phyloP scores from a whole-genome alignment of 2,329 filamentous ascomycete species.

The Calonectria pseudoreteaudii region DNA sequence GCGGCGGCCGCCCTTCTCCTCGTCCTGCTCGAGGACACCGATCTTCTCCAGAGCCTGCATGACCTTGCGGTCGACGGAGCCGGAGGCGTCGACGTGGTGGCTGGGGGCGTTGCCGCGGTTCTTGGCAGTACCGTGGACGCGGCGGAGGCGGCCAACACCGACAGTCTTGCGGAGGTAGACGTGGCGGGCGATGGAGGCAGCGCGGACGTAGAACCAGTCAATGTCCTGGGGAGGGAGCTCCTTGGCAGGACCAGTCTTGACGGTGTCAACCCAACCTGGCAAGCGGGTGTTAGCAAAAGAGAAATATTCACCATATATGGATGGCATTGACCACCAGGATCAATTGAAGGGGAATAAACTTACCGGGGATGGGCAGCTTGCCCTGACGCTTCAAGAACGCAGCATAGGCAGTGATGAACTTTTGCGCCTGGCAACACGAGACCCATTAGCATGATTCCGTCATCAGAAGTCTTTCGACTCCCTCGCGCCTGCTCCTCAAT shows the following conservation, averaged over 20 bases:
- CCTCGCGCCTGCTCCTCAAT: slow-evolving; percentile 76
- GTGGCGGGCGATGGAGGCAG: slow-evolving; percentile 95
- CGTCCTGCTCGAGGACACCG: slow-evolving; percentile 95
- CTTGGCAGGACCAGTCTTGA: slow-evolving; percentile 97
- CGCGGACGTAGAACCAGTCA: slow-evolving; percentile 95
- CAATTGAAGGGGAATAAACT: not conserved
- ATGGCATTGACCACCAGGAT: not conserved
- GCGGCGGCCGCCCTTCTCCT: slow-evolving; percentile 98
- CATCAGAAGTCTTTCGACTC: slow-evolving; percentile 79
- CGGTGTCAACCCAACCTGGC: slow-evolving; percentile 97
- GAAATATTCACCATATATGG: not conserved
- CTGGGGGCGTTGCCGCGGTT: slow-evolving; percentile 94
- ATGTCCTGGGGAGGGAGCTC: slow-evolving; percentile 98
- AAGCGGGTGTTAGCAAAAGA: slow-evolving; percentile 22
- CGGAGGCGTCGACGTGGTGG: slow-evolving; percentile 95
- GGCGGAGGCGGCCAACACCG: slow-evolving; percentile 96
- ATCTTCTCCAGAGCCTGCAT: slow-evolving; percentile 99
- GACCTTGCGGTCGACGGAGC: slow-evolving; percentile 96
- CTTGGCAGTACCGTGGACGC: slow-evolving; percentile 95
- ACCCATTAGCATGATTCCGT: slow-evolving; percentile 79
- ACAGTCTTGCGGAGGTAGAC: slow-evolving; percentile 99
- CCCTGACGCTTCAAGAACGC: slow-evolving; percentile 94
- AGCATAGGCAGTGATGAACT: slow-evolving; percentile 89
- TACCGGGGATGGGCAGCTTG: slow-evolving; percentile 91
- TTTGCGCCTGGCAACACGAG: slow-evolving; percentile 75